Evolutionary conservation across 306 rosid genomes (phyloP).

Genomic region (Clitoria ternatea): DNA sequence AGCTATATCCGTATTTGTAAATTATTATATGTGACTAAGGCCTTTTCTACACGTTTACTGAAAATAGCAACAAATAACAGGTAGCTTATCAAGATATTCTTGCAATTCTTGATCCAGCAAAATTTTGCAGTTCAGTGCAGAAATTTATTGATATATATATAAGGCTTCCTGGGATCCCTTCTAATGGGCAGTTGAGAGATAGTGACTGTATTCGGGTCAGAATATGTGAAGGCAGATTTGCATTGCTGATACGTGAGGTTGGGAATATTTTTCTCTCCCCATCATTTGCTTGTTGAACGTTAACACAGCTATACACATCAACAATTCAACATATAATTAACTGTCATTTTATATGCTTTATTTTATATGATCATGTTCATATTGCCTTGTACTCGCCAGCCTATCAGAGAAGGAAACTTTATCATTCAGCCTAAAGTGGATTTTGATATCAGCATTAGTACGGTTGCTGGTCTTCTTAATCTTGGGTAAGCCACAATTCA

Average conservation of each 20-base stretch:
- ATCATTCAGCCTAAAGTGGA: conserved; percentile 99
- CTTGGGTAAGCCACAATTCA: conserved; percentile 73
- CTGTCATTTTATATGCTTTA: conserved; percentile 19
- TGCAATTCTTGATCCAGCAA: conserved; percentile 83
- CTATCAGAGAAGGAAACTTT: conserved; percentile 96
- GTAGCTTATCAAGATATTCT: conserved; percentile 88
- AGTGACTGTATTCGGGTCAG: conserved; percentile 95
- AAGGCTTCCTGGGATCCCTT: conserved; percentile 88
- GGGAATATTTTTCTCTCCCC: neutral
- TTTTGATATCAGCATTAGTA: conserved; percentile 91
- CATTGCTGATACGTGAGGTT: conserved; percentile 94
- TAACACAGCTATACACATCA: neutral
- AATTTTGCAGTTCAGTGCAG: conserved; percentile 94
- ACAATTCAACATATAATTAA: neutral
- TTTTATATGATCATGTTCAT: neutral
- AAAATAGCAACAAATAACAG: conserved; percentile 46
- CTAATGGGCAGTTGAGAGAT: conserved; percentile 81
- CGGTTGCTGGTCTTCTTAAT: conserved; percentile 96
- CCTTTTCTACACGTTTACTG: conserved; percentile 21
- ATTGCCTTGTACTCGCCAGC: conserved; percentile 48
- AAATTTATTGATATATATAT: conserved; percentile 91
- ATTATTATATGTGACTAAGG: conserved; percentile 1
- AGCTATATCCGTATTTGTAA: neutral
- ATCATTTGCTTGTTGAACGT: conserved; percentile 12
- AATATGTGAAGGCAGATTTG: conserved; percentile 99